Base-by-base conservation (phyloP, 2,329 filamentous ascomycete species). In the Pseudopithomyces maydicus region DNA sequence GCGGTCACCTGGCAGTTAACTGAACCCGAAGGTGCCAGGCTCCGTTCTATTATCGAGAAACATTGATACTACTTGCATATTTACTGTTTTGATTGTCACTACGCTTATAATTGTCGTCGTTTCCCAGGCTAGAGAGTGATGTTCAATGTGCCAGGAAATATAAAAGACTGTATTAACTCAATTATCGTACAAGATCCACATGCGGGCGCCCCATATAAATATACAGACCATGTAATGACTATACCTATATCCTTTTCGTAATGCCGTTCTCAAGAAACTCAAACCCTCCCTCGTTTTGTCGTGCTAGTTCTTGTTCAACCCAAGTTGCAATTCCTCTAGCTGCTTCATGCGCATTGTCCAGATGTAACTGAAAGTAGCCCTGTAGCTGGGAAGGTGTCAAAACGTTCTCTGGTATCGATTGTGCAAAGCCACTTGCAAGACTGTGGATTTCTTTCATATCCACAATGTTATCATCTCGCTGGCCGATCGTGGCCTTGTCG, bases 1-100 rank as follows among this genome's bases (percentile, higher is more conserved):
- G 52, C 49, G n/a, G n/a, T n/a, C n/a, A n/a, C 20, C 39, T 55
- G 32, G 56, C 56, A 52, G 38, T 14, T 14, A 46, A 12, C 5
- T 33, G 38, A 14, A 50, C 15, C 35, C 12, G 35, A 14, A 35
- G 14, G 7, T 35, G 32, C 32, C 32, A 35, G 14, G 14, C 32
- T 14, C 7, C 14, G 32, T 35, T n/a, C n/a, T n/a, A n/a, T n/a
- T n/a, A n/a, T n/a, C n/a, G n/a, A n/a, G n/a, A n/a, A n/a, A n/a
- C n/a, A n/a, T n/a, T n/a, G n/a, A n/a, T n/a, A n/a, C n/a, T n/a
- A n/a, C n/a, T n/a, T n/a, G n/a, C n/a, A n/a, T n/a, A n/a, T n/a
- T n/a, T n/a, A n/a, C n/a, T n/a, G n/a, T n/a, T n/a, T n/a, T n/a
- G n/a, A n/a, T n/a, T n/a, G n/a, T n/a, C n/a, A n/a, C n/a, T n/a